Evolutionary conservation across 768 basidiomycete species (phyloP).

Genomic region (Epithele typhae): DNA sequence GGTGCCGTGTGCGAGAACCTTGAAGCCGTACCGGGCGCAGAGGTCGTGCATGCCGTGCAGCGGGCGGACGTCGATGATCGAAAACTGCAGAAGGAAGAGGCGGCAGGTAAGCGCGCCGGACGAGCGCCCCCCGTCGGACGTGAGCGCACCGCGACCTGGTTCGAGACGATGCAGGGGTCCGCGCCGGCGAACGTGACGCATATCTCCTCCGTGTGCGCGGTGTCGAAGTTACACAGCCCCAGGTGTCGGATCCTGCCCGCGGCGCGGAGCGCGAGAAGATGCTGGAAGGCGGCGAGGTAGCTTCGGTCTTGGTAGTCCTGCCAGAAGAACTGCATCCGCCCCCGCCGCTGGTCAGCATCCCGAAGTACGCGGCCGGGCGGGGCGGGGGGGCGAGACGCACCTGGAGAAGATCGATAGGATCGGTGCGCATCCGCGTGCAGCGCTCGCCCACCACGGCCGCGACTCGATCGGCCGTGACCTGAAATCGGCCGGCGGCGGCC

Average conservation of each 20-base stretch:
- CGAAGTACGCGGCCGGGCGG: too few species aligned
- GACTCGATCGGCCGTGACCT: constrained; percentile 51
- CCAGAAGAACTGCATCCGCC: constrained; percentile 64
- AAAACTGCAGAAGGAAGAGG: constrained; percentile 46
- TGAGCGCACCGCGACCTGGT: constrained; percentile 66
- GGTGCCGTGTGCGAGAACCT: constrained; percentile 75
- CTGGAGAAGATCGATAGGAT: constrained; percentile 65
- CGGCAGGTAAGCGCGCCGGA: too few species aligned
- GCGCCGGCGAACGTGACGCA: constrained; percentile 67
- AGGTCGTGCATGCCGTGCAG: constrained; percentile 72
- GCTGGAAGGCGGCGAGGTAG: constrained; percentile 41
- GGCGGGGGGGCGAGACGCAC: constrained; percentile 27
- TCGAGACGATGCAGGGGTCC: constrained; percentile 66
- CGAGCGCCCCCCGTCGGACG: too few species aligned
- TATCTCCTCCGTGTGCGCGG: constrained; percentile 69
- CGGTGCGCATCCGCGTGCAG: constrained; percentile 56
- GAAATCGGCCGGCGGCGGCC: constrained; percentile 51
- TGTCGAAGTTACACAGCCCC: constrained; percentile 78
- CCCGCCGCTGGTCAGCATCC: not conserved
- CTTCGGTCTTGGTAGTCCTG: constrained; percentile 52
- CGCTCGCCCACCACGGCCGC: constrained; percentile 61
- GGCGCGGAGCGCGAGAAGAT: constrained; percentile 50
- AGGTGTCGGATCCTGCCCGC: constrained; percentile 58
- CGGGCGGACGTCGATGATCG: constrained; percentile 72
- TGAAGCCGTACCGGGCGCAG: constrained; percentile 63